These are phyloP conservation scores for Ilyonectria robusta DNA, from an alignment of 2,329 filamentous ascomycete genomes.

Conservation along the genomic window DNA sequence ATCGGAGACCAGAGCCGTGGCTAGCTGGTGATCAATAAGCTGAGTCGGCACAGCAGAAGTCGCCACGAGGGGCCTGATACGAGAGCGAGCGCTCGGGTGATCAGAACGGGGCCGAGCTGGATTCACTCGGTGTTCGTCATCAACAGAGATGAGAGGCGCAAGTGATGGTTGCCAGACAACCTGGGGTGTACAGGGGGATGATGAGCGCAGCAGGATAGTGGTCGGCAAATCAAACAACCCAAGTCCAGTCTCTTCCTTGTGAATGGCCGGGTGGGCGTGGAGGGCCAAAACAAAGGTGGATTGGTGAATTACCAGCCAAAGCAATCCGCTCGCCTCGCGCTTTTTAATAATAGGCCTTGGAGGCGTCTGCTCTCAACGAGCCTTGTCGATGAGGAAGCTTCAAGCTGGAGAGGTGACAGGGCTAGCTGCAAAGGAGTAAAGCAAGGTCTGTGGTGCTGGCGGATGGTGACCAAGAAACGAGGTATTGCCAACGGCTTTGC, in stretches of 20 bases:
- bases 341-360: conserved; percentile 41
- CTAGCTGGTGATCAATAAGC: conserved; percentile 37
- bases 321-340: conserved; percentile 41
- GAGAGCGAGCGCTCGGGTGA: conserved; percentile 27
- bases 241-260: conserved; percentile 37
- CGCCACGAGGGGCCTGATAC: conserved; percentile 33
- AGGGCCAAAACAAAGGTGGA: conserved; percentile 27
- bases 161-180: conserved; percentile 36
- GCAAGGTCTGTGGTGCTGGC: conserved; percentile 27
- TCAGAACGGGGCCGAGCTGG: conserved; percentile 29
- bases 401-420: conserved; percentile 32
- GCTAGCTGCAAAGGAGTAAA: conserved; percentile 28
- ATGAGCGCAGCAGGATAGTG: conserved; percentile 35
- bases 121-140: conserved; percentile 37
- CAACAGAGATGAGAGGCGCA: conserved; percentile 37
- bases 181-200: conserved; percentile 39
- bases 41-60: conserved; percentile 29
- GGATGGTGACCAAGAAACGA: conserved; percentile 28
- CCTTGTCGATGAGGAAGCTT: conserved; percentile 30
- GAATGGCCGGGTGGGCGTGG: conserved; percentile 44
- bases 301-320: conserved; percentile 40
- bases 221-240: conserved; percentile 44
- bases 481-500: conserved; percentile 26
- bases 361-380: conserved; percentile 34
- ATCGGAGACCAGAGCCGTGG: conserved; percentile 32